Evolutionary conservation across 805 yeast species (phyloP), one percentile per base, ranked within the genome.

Genomic region (Candida vartiovaarae): DNA sequence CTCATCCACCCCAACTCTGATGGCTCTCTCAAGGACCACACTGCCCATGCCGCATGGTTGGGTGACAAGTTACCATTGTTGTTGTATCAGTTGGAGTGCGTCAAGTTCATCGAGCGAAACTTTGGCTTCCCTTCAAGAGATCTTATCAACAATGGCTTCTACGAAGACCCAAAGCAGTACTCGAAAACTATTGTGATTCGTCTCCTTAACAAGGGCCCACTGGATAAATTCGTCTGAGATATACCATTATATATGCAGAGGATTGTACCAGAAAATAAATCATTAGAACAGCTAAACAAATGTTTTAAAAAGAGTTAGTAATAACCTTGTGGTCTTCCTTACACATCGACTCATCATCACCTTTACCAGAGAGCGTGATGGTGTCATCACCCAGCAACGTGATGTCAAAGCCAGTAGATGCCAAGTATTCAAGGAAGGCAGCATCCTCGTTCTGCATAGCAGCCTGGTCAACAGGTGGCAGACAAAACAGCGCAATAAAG

Each of bases 401-500:
- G 42, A 77, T 68, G 60, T 88, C 95, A 62, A 74, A 89, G 32
- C 95, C 95, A 45, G 82, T 71, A 15, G 67, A 68, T 41, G 61
- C 66, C 56, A 90, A 75, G 64, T 86, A 88, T 36, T 71, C 76
- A 45, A 83, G 57, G 66, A 89, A 90, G 41, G 67, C 71, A 32
- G 65, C 68, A 65, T 90, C 97, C 67, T 90, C 97, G 47, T 75
- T 71, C 52, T 76, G 75, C 65, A 89, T 79, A 25, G 93, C 82
- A 54, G 80, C 84, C 65, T 89, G 97, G 59, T 84, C 90, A 40
- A 90, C 80, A 24, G 83, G 68, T 32, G 97, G 97, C 48, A 85
- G 68, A 57, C 76, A 76, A 64, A 88, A 80, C 33, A 85, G 56
- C 5, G 88, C 83, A 40, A 87, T 61, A 30, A 76, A 36, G 2